Base-by-base conservation (phyloP, 208 protist genomes). In the Acanthamoeba triangularis region DNA sequence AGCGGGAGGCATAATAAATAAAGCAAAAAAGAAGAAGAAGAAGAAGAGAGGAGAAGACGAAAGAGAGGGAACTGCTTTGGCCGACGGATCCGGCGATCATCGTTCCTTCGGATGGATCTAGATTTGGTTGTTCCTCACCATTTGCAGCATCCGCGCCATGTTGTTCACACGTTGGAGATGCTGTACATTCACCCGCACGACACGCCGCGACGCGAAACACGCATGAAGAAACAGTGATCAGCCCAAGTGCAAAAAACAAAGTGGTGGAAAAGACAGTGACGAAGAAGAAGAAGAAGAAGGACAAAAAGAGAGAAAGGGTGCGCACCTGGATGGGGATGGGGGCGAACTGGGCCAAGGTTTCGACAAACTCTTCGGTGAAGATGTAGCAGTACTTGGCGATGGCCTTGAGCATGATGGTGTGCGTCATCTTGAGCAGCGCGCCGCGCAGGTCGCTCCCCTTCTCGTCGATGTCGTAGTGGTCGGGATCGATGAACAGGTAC, bases 341-440 rank as follows among this genome's bases (percentile, higher is more conserved):
- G 56, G 85, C 52, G 59, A 92, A 92, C 85, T 44, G 52, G 56
- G 85, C 59, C 56, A 92, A 37, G 56, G 5, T 23, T 25, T 92
- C 85, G 37, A 92, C 85, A 25, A 92, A 92, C 59, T 92, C 56
- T 41, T 92, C 85, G 25, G 85, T 92, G 85, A 92, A 92, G 59
- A 92, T 65, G 59, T 92, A 92, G 61, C 85, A 92, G 61, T 92
- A 92, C 85, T 92, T 92, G 85, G 85, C 85, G 30, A 92, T 35
- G 56, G 85, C 85, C 85, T 92, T 92, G n/a, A 92, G 61, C 61
- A 74, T 74, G 37, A 92, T 92, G 56, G 85, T 92, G 85, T 92
- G 52, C 28, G 85, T 92, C 85, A 92, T 92, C 85, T 92, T 92
- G 25, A 92, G 85, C 85, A 92, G 52, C 1, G 59, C 52, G 13